phyloP scores from a whole-genome alignment of 1,139 yeast genomes.

The Petasospora fabianii region DNA sequence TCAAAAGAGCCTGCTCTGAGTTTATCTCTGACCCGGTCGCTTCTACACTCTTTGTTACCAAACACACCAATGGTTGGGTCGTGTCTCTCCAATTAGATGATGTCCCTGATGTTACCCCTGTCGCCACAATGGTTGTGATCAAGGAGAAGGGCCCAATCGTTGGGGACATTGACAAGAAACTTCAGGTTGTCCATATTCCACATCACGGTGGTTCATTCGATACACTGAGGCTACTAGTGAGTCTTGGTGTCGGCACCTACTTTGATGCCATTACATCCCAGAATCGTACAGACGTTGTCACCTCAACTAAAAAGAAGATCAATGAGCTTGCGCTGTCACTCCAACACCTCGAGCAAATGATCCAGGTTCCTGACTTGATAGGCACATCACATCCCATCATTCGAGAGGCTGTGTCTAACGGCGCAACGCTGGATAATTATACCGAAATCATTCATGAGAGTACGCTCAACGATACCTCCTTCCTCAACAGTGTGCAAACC shows the following conservation, averaged over 20 bases:
- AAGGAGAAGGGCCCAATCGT: constrained; percentile 40
- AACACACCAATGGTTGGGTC: constrained; percentile 17
- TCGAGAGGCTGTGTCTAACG: constrained; percentile 35
- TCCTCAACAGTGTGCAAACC: constrained; percentile 63
- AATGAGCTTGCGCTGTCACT: constrained; percentile 67
- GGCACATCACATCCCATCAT: constrained; percentile 53
- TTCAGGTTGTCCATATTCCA: constrained; percentile 36
- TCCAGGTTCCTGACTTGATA: constrained; percentile 64
- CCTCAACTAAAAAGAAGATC: constrained; percentile 56
- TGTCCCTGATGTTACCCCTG: constrained; percentile 3
- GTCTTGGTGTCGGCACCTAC: constrained; percentile 50
- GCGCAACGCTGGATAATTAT: constrained; percentile 29
- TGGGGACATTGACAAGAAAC: constrained; percentile 33
- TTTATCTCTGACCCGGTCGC: constrained; percentile 27
- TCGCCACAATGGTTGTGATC: constrained; percentile 36
- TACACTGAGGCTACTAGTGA: constrained; percentile 54
- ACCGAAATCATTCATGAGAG: constrained; percentile 33
- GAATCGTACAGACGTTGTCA: constrained; percentile 35
- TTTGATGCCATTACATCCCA: constrained; percentile 40
- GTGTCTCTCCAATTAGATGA: constrained; percentile 12
- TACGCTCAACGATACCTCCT: constrained; percentile 45
- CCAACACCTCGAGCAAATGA: constrained; percentile 63
- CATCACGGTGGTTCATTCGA: constrained; percentile 38
- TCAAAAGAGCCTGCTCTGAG: constrained; percentile 12
- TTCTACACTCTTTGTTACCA: constrained; percentile 28